Conservation (phyloP, 2,329 filamentous ascomycete species). For the Pseudogymnoascus sp. region DNA sequence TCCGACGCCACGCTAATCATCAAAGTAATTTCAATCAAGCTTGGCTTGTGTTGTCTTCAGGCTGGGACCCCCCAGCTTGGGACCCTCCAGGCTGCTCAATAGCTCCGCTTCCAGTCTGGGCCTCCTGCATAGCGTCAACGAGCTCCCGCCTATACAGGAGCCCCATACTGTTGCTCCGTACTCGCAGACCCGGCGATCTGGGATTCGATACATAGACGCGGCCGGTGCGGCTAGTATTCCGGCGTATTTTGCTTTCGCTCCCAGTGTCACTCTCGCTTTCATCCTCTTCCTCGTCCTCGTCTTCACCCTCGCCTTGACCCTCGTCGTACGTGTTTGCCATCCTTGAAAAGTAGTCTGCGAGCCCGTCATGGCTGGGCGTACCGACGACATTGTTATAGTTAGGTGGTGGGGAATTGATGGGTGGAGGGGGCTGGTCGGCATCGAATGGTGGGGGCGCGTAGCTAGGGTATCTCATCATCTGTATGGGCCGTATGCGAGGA, state of each 20-base stretch:
- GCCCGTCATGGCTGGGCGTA: slow-evolving; percentile 40
- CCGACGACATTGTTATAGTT: slow-evolving; percentile 59
- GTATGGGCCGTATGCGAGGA: slow-evolving; percentile 48
- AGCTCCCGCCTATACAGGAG: slow-evolving; percentile 23
- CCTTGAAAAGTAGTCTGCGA: slow-evolving; percentile 63
- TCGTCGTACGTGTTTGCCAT: slow-evolving; percentile 38
- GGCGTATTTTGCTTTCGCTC: neutral
- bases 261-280: slow-evolving; percentile 17
- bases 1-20: neutral
- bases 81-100: neutral
- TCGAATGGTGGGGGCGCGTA: slow-evolving; percentile 66
- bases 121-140: neutral
- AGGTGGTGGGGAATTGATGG: slow-evolving; percentile 60
- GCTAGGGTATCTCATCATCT: slow-evolving; percentile 59
- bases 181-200: slow-evolving; percentile 26
- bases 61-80: neutral
- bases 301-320: slow-evolving; percentile 6
- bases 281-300: slow-evolving; percentile 14
- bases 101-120: neutral
- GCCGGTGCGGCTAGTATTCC: neutral
- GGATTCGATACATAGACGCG: slow-evolving; percentile 29
- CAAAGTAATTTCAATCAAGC: neutral
- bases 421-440: slow-evolving; percentile 59
- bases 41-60: neutral
- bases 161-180: slow-evolving; percentile 28